Base-by-base conservation (phyloP, 2,329 filamentous ascomycete species). In the Paraphaeosphaeria sporulosa region DNA sequence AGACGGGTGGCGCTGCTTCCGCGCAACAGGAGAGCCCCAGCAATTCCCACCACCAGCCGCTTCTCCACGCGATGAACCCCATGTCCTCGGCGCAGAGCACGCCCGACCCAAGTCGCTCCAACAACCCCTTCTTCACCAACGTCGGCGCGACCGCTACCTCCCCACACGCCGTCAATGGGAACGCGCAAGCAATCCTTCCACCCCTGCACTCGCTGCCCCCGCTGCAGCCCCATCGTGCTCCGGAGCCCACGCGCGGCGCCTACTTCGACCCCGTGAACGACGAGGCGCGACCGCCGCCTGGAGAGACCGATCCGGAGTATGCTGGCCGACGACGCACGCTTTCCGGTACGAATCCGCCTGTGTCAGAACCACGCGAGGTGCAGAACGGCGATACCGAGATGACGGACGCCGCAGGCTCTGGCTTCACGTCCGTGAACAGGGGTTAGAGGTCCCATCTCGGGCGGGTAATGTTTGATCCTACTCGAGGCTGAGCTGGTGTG, bases 361-460 rank as follows among this genome's bases (percentile, higher is more conserved):
- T 65, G 7, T 44, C 67, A 4, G 71, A 71, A 23, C 59, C 61
- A 17, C 58, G 47, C n/a, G 64, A 71, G 42, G 66, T 66, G 32
- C 71, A 73, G 64, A 78, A 79, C 46, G 76, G 78, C n/a, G 76
- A 78, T 40, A 76, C 73, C 1, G 78, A 80, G 65, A 80, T 80
- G 78, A 68, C 65, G n/a, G 77, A 79, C 55, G 70, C 72, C 21
- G 53, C 62, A 3, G 63, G 55, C 36, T 74, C 69, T 25, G 74
- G 72, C 9, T 79, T 79, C 62, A 75, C 76, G 17, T 67, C 76
- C 21, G 76, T 76, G 17, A 79, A 78, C 64, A 71, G 74, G 57
- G 78, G 74, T 68, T 44, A 54, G n/a, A n/a, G 13, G 15, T 27
- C 21, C 21, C 19, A 13, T 32, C 9, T 12, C 12, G 19, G 42